Conservation (phyloP, 2,329 filamentous ascomycete species). For the Neospermospora avenae region DNA sequence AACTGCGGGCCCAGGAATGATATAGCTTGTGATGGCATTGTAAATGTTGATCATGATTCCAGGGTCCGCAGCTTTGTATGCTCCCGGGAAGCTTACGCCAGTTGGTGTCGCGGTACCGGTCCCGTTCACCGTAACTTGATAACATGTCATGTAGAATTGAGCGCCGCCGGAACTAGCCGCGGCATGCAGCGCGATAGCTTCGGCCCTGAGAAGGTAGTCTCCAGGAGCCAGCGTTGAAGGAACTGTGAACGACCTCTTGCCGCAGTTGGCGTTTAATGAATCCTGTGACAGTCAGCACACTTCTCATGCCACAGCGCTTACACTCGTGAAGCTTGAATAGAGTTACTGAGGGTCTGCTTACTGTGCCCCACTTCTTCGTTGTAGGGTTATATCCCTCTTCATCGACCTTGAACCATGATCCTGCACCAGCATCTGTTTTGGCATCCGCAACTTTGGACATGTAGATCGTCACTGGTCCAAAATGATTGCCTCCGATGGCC, state of each 20-base stretch:
- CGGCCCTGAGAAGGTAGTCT: slow-evolving; percentile 53
- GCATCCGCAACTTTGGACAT: slow-evolving; percentile 49
- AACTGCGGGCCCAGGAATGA: slow-evolving; percentile 9
- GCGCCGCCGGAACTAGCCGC: slow-evolving; percentile 39
- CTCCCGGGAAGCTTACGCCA: slow-evolving; percentile 43
- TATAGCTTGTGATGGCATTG: slow-evolving; percentile 2
- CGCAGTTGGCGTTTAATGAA: slow-evolving; percentile 37
- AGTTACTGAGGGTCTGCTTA: slow-evolving; percentile 2
- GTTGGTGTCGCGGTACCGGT: slow-evolving; percentile 41
- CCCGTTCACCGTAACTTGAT: slow-evolving; percentile 45
- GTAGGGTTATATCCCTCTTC: slow-evolving; percentile 24
- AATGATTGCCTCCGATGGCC: slow-evolving; percentile 53
- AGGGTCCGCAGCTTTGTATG: slow-evolving; percentile 44
- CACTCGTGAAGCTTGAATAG: background rate
- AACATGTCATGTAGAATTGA: slow-evolving; percentile 40
- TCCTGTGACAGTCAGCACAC: slow-evolving; percentile 10
- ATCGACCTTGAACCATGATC: slow-evolving; percentile 51
- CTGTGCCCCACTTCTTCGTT: slow-evolving; percentile 23
- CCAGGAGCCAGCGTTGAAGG: slow-evolving; percentile 50
- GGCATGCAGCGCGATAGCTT: slow-evolving; percentile 54
- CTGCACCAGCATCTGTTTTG: slow-evolving; percentile 41
- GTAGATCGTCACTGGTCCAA: slow-evolving; percentile 52
- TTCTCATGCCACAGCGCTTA: background rate
- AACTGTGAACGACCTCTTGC: slow-evolving; percentile 48
- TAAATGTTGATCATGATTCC: slow-evolving; percentile 47